phyloP scores from a whole-genome alignment of 306 rosid genomes.

The Vigna unguiculata region DNA sequence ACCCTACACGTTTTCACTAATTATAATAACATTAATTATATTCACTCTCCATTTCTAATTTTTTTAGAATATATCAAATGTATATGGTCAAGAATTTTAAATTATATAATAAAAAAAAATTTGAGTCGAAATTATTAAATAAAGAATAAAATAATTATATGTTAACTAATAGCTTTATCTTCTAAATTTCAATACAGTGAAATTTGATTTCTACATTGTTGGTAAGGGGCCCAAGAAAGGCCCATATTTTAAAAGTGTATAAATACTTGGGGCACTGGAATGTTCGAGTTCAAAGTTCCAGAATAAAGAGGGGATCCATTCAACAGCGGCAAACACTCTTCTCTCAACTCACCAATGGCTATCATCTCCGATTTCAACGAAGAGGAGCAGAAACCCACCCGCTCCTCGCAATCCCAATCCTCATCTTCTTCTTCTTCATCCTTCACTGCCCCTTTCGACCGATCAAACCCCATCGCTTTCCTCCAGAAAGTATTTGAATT shows the following conservation, averaged over 20 bases:
- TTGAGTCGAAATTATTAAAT: too few species aligned
- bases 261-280: neutral
- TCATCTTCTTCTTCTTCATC: slow-evolving; percentile 42
- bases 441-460: slow-evolving; percentile 70
- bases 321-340: neutral
- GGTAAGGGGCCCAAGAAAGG: neutral
- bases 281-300: neutral
- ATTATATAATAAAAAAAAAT: too few species aligned
- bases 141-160: too few species aligned
- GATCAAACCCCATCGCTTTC: slow-evolving; percentile 63
- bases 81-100: too few species aligned
- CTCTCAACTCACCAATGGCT: slow-evolving; percentile 59
- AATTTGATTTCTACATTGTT: too few species aligned
- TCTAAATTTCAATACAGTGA: too few species aligned
- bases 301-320: neutral
- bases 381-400: slow-evolving; percentile 45
- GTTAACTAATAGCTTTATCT: too few species aligned
- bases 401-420: neutral
- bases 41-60: too few species aligned
- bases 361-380: slow-evolving; percentile 74
- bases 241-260: neutral
- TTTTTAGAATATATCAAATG: too few species aligned
- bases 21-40: too few species aligned
- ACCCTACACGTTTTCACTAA: too few species aligned
- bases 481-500: slow-evolving; percentile 67